A percentile compares a stretch with the other conserved stretches of the same genome.
Conservation (phyloP, 1,284 basidiomycete species). For the Schizopora paradoxa region DNA sequence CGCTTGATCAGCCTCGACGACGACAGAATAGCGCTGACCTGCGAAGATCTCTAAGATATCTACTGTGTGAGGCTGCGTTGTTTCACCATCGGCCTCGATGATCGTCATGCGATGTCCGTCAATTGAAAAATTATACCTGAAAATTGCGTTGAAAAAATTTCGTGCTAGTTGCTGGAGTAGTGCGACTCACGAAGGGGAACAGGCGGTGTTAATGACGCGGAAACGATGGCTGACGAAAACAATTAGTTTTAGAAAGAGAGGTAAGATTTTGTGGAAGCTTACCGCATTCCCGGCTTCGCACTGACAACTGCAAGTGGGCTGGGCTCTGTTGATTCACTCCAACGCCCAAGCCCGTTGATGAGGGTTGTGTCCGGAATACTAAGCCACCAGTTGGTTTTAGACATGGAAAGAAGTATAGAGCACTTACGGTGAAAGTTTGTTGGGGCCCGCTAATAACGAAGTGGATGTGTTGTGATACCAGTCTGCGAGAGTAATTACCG, state of each 20-base stretch:
- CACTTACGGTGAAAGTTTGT: conserved; percentile 19
- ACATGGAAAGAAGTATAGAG: not conserved
- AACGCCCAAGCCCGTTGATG: conserved; percentile 45
- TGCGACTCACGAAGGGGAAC: conserved; percentile 13
- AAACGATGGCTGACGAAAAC: conserved; percentile 29
- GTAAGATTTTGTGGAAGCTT: conserved; percentile 22
- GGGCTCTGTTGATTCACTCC: conserved; percentile 18
- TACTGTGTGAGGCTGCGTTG: conserved; percentile 29
- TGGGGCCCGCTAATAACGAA: conserved; percentile 10
- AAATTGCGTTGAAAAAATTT: not conserved
- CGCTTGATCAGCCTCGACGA: conserved; percentile 32
- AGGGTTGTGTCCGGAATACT: conserved; percentile 38
- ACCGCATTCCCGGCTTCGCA: conserved; percentile 23
- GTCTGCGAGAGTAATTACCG: conserved; percentile 36
- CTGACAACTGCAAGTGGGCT: conserved; percentile 28
- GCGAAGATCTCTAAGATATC: conserved; percentile 32
- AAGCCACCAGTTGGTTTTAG: not conserved
- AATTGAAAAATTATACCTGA: conserved; percentile 28
- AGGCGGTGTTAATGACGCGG: conserved; percentile 26
- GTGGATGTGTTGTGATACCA: conserved; percentile 31
- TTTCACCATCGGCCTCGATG: conserved; percentile 33
- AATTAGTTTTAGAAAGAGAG: conserved; percentile 26
- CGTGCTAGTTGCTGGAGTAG: not conserved
- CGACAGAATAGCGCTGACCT: conserved; percentile 35
- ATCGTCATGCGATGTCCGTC: conserved; percentile 33